Evolutionary conservation across 305 asterid genomes (phyloP).

Genomic region (Rubia balearica): DNA sequence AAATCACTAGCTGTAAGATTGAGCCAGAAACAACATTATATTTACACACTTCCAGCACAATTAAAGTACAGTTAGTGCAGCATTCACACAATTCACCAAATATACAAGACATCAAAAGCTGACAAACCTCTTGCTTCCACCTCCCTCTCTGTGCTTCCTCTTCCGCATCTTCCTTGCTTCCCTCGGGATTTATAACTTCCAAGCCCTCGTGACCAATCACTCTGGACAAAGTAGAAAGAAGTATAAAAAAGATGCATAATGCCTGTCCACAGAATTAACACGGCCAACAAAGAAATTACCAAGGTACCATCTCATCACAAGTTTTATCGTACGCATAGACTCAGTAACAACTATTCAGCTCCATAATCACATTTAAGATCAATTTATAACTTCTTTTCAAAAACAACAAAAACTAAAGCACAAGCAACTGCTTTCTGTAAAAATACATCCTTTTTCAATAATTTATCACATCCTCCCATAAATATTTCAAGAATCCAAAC

Average conservation of each 20-base stretch:
- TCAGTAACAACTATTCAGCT: too few relatives aligned
- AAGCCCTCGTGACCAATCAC: conserved; percentile 50
- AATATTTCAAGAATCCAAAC: neutral
- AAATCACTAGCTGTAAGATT: neutral
- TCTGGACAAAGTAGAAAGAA: conserved; percentile 28
- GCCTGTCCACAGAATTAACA: neutral
- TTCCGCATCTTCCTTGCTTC: conserved; percentile 57
- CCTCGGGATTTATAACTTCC: conserved; percentile 61
- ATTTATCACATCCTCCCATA: neutral
- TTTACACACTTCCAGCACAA: neutral
- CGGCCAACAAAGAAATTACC: neutral
- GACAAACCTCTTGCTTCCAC: conserved; percentile 50
- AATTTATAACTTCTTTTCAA: neutral
- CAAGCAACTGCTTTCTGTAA: neutral
- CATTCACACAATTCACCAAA: neutral
- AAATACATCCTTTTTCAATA: neutral
- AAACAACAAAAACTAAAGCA: neutral
- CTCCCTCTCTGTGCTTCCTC: conserved; percentile 58
- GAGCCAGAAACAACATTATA: neutral
- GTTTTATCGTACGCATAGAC: too few relatives aligned
- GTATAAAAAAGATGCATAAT: neutral
- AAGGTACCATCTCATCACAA: neutral
- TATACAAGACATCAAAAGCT: conserved; percentile 7
- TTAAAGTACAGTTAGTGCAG: neutral
- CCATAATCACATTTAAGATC: neutral